phyloP scores from a whole-genome alignment of 2,329 filamentous ascomycete genomes.

The Acarospora socialis region DNA sequence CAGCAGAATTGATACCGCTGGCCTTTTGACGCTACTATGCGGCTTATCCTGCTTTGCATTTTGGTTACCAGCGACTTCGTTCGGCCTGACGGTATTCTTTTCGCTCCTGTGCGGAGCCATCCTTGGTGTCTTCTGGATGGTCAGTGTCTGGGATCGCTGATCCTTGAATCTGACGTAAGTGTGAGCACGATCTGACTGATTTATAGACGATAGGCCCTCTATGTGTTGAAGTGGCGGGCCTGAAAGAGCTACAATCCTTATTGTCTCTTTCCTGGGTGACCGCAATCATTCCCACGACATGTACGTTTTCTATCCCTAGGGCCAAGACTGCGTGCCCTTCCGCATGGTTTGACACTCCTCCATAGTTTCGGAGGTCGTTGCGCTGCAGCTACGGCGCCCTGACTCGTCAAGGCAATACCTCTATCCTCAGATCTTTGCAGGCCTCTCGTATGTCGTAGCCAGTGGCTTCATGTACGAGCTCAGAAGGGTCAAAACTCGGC shows the following conservation, averaged over 20 bases:
- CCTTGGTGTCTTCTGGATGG: slow-evolving; percentile 35
- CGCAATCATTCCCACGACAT: slow-evolving; percentile 30
- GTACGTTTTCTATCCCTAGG: slow-evolving; percentile 19
- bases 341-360: no score
- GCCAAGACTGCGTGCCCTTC: no score
- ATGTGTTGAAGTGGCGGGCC: slow-evolving; percentile 18
- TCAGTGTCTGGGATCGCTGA: slow-evolving; percentile 11
- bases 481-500: no score
- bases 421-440: slow-evolving; percentile 38
- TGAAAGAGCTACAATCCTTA: slow-evolving; percentile 17
- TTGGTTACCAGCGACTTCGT: slow-evolving; percentile 31
- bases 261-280: slow-evolving; percentile 18
- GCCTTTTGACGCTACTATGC: slow-evolving; percentile 24
- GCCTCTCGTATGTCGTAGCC: slow-evolving; percentile 18
- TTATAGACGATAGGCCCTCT: slow-evolving; percentile 18
- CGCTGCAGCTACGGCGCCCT: slow-evolving; percentile 33
- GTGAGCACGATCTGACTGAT: background rate
- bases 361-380: slow-evolving; percentile 37
- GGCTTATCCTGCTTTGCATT: slow-evolving; percentile 26
- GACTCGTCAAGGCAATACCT: slow-evolving; percentile 32
- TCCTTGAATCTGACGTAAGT: no score
- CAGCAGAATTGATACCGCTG: slow-evolving; percentile 29
- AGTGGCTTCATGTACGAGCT: slow-evolving; percentile 18
- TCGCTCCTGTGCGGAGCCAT: slow-evolving; percentile 28
- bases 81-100: slow-evolving; percentile 29